Percentiles rank a stretch among this genome's conserved stretches.
phyloP scores from a whole-genome alignment of 805 yeast species.

The Candida maesae region DNA sequence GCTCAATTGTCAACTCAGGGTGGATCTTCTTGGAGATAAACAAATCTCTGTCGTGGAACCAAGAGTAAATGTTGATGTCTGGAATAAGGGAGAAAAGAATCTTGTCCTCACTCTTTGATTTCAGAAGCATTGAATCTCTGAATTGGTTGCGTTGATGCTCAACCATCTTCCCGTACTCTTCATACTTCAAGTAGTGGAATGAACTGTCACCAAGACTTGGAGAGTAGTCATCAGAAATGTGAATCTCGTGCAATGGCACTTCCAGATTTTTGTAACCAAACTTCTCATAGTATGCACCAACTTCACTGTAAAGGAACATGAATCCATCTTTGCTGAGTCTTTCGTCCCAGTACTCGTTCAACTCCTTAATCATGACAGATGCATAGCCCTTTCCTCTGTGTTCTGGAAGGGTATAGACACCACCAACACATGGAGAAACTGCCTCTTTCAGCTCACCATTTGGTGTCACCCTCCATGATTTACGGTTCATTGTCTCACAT shows the following conservation, averaged over 20 bases:
- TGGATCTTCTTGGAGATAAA: constrained; percentile 31
- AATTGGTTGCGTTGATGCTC: constrained; percentile 25
- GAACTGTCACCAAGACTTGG: constrained; percentile 3
- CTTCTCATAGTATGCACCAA: constrained; percentile 60
- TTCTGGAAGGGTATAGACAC: constrained; percentile 49
- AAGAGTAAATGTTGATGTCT: constrained; percentile 33
- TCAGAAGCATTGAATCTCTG: constrained; percentile 17
- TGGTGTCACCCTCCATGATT: constrained; percentile 30
- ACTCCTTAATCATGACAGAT: constrained; percentile 37
- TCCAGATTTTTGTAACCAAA: constrained; percentile 54
- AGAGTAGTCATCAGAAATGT: constrained; percentile 15
- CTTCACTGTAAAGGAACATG: constrained; percentile 63
- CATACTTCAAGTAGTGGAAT: constrained; percentile 26
- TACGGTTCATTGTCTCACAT: constrained; percentile 38
- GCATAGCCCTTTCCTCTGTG: constrained; percentile 58
- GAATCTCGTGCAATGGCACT: constrained; percentile 34
- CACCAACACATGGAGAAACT: constrained; percentile 47
- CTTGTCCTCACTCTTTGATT: constrained; percentile 19
- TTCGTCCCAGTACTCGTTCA: constrained; percentile 34
- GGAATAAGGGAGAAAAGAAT: constrained; percentile 34
- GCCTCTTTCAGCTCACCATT: constrained; percentile 28
- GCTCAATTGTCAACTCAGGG: constrained; percentile 12
- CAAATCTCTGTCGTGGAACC: constrained; percentile 40
- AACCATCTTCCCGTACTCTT: constrained; percentile 31
- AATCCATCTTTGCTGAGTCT: constrained; percentile 31